Conservation (phyloP, 2,329 filamentous ascomycete species). For the Alternaria rosae region DNA sequence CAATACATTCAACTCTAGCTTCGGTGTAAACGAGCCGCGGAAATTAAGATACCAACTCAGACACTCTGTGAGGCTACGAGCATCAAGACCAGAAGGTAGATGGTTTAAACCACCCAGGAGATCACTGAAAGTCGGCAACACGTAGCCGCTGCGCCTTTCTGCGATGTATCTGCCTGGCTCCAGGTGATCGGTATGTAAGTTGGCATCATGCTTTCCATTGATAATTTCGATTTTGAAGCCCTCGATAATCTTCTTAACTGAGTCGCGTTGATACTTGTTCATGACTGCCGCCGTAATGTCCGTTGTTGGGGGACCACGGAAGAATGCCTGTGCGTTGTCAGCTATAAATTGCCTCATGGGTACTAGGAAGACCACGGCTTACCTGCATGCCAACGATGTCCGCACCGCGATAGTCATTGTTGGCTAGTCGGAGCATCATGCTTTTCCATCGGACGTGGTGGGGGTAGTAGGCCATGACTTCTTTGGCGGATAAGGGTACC, state of each 20-base stretch:
- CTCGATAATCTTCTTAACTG: slow-evolving; percentile 11
- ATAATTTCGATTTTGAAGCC: slow-evolving; percentile 18
- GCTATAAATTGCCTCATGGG: not conserved
- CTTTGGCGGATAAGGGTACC: slow-evolving; percentile 32
- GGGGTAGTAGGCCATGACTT: slow-evolving; percentile 38
- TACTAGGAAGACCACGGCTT: not conserved
- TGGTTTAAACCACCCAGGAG: slow-evolving; percentile 26
- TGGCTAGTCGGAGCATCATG: slow-evolving; percentile 31
- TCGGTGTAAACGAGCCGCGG: slow-evolving; percentile 24
- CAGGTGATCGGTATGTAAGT: slow-evolving; percentile 23
- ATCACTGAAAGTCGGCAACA: slow-evolving; percentile 30
- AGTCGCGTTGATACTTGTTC: slow-evolving; percentile 24
- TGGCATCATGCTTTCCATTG: slow-evolving; percentile 20
- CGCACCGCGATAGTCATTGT: slow-evolving; percentile 28
- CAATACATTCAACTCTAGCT: slow-evolving; percentile 35
- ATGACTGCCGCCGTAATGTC: slow-evolving; percentile 12
- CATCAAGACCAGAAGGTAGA: slow-evolving; percentile 29
- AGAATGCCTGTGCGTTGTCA: slow-evolving; percentile 17
- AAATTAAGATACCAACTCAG: slow-evolving; percentile 30
- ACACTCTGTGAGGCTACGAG: slow-evolving; percentile 29
- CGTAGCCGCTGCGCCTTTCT: slow-evolving; percentile 4
- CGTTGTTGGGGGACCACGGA: slow-evolving; percentile 20
- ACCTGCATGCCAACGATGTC: slow-evolving; percentile 34
- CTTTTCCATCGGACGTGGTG: slow-evolving; percentile 35
- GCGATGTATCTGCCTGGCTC: slow-evolving; percentile 10